Base-by-base conservation (phyloP, 2,329 filamentous ascomycete genomes). In the Parastagonospora avenae region DNA sequence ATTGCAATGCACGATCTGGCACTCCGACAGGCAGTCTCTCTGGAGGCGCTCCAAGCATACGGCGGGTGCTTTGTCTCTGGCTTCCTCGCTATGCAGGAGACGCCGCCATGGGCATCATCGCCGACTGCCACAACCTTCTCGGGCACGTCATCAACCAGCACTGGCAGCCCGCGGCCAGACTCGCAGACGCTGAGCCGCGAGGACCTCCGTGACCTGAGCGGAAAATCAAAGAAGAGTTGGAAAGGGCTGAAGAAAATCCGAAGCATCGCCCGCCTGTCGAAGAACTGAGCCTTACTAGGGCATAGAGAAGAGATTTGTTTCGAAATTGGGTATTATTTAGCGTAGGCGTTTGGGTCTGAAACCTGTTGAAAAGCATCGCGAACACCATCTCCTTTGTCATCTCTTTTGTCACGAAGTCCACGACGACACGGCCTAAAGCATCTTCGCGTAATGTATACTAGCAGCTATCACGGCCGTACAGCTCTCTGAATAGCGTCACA, bases 41-140 rank as follows among this genome's bases (percentile, higher is more conserved):
- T 66, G 42, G 66, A 72, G 14, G 67, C 63, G 10, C 46, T 72
- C 45, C 66, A 68, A 44, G 59, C 71, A 9, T 73, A 73, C 37
- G 59, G 60, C 10, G 68, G 69, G 9, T 63, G 63, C 50, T 66
- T 68, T 35, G 60, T 68, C 9, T 71, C 66, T n/a, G 61, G 63
- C n/a, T 66, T 66, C 36, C 52, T 66, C 33, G 62, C 62, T 5
- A 61, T 66, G 47, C 59, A 62, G 46, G 50, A 62, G 14, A 55
- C 62, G 54, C 59, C 45, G 44, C 68, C 41, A 56, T 69, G 55
- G 55, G 59, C n/a, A 27, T 63, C 63, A 38, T 52, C 60, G 30
- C 58, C 59, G 12, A 16, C 37, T 28, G 54, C 64, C 35, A 46
- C 47, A 32, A 43, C 52, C 39, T 24, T 3, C 19, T 24, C 19